phyloP scores from a whole-genome alignment of 2,329 filamentous ascomycete genomes.

The Pseudocercospora vitis region DNA sequence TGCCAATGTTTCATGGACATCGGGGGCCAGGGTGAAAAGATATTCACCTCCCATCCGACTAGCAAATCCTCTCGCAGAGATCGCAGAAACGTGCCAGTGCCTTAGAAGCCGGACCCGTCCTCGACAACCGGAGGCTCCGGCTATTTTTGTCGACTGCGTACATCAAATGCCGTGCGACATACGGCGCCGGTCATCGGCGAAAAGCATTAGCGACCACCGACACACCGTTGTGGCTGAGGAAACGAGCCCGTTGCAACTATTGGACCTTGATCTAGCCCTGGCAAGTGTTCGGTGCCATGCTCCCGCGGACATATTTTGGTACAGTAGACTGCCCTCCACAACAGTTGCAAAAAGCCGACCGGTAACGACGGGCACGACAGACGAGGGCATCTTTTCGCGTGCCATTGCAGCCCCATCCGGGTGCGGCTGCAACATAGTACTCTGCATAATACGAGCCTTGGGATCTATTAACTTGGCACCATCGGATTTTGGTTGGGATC shows the following conservation, averaged over 20 bases:
- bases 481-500: background rate
- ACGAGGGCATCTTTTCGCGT: too few relatives aligned
- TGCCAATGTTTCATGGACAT: too few relatives aligned
- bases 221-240: background rate
- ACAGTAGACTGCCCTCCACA: background rate
- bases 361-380: too few relatives aligned
- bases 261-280: background rate
- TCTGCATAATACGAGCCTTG: background rate
- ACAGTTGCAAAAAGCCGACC: background rate
- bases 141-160: slow-evolving; percentile 3
- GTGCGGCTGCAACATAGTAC: background rate
- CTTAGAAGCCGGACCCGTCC: background rate
- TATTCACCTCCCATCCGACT: slow-evolving; percentile 2
- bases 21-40: too few relatives aligned
- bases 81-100: background rate
- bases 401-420: background rate
- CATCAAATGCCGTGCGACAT: slow-evolving; percentile 1
- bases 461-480: background rate
- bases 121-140: background rate
- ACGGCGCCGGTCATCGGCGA: background rate
- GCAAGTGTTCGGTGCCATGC: too few relatives aligned
- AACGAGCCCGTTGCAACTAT: background rate
- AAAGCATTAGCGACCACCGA: slow-evolving; percentile 1
- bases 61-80: background rate
- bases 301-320: too few relatives aligned